Evolutionary conservation across 768 basidiomycete genomes (phyloP).

Genomic region (Boletus vermiculosoides): DNA sequence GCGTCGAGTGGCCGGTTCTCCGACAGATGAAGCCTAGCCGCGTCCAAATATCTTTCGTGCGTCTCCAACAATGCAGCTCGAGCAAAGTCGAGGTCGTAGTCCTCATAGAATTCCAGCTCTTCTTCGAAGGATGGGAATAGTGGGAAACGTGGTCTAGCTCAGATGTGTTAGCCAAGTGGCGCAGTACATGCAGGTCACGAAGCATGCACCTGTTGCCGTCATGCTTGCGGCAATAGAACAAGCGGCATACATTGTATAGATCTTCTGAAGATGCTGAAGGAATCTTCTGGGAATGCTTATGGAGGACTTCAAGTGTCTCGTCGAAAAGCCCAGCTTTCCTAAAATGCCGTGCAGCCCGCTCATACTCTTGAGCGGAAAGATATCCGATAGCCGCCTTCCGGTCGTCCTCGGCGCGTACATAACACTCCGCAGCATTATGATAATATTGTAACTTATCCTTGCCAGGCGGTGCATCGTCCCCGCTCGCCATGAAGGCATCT

Average conservation of each 20-base stretch:
- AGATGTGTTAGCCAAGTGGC: background rate
- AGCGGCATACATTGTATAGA: conserved; percentile 44
- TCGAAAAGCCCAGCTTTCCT: conserved; percentile 52
- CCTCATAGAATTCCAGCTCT: conserved; percentile 45
- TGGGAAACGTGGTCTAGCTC: conserved; percentile 42
- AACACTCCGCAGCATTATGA: conserved; percentile 37
- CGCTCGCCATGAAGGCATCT: conserved; percentile 47
- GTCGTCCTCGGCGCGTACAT: conserved; percentile 39
- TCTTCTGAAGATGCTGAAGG: conserved; percentile 29
- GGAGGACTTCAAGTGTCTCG: conserved; percentile 49
- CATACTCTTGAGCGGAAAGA: conserved; percentile 41
- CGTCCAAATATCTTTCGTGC: conserved; percentile 48
- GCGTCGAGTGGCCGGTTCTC: conserved; percentile 50
- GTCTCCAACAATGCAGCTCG: conserved; percentile 45
- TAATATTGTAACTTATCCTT: conserved; percentile 35
- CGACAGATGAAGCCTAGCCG: conserved; percentile 49
- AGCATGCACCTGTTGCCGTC: conserved; percentile 21
- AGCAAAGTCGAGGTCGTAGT: conserved; percentile 40
- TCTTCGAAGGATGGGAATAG: conserved; percentile 55
- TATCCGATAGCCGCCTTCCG: conserved; percentile 46
- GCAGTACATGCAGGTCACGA: background rate
- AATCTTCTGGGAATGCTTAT: conserved; percentile 35
- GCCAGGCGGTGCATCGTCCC: conserved; percentile 20
- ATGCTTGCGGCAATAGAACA: conserved; percentile 42
- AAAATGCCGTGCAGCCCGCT: conserved; percentile 44